Conservation (phyloP, 805 yeast species). For the Lipomyces sp. region DNA sequence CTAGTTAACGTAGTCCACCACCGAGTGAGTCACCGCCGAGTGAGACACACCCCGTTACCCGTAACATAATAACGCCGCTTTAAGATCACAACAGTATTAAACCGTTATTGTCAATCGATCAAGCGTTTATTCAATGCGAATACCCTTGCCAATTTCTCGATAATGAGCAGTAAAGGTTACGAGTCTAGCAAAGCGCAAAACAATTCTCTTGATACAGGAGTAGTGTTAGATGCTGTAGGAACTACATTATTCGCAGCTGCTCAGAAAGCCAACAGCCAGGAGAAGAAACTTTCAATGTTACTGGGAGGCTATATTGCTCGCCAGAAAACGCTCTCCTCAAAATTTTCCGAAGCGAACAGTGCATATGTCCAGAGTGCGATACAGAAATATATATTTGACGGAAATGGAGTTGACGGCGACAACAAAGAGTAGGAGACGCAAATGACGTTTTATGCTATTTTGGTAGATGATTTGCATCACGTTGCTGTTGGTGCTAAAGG, state of each 20-base stretch:
- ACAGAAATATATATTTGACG: constrained; percentile 27
- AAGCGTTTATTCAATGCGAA: neutral
- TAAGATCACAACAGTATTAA: too few relatives aligned
- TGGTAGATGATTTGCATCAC: too few relatives aligned
- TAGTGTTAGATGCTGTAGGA: constrained; percentile 32
- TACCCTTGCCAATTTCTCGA: neutral
- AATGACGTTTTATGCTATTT: neutral
- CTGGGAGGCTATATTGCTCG: constrained; percentile 48
- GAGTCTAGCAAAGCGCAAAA: neutral
- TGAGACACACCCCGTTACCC: too few relatives aligned
- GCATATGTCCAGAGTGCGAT: constrained; percentile 27
- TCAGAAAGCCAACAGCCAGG: constrained; percentile 43
- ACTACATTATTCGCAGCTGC: constrained; percentile 35
- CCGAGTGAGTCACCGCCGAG: too few relatives aligned
- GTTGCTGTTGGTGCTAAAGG: too few relatives aligned
- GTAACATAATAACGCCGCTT: too few relatives aligned
- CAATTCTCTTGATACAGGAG: constrained; percentile 17
- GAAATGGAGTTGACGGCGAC: neutral
- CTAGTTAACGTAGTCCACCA: too few relatives aligned
- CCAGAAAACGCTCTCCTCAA: constrained; percentile 36
- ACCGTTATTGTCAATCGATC: neutral
- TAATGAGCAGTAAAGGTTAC: neutral
- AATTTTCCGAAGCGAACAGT: constrained; percentile 32
- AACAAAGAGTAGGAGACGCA: neutral
- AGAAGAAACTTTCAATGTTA: constrained; percentile 42